Evolutionary conservation across 2,329 filamentous ascomycete genomes (phyloP).

Genomic region (Microsporum ferrugineum): DNA sequence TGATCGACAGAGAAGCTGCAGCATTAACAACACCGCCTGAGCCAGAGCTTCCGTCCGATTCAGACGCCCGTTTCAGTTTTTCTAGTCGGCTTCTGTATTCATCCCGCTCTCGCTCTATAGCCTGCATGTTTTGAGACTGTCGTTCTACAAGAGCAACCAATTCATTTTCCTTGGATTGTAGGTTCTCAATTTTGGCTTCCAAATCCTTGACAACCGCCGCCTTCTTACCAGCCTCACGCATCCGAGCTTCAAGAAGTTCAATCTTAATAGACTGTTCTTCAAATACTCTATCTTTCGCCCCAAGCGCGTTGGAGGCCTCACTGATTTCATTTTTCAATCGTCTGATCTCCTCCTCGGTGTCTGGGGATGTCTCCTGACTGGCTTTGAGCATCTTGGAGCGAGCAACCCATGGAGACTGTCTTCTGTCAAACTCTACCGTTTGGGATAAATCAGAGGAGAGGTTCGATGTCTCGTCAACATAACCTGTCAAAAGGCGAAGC

Average conservation of each 20-base stretch:
- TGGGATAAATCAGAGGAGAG: slow-evolving; percentile 60
- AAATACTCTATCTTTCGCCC: slow-evolving; percentile 66
- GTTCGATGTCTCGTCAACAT: slow-evolving; percentile 58
- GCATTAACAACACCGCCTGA: slow-evolving; percentile 29
- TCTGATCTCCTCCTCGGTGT: slow-evolving; percentile 74
- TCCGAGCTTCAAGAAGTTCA: slow-evolving; percentile 77
- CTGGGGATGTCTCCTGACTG: slow-evolving; percentile 68
- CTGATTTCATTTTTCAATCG: slow-evolving; percentile 68
- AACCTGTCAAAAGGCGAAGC: slow-evolving; percentile 52
- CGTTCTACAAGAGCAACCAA: slow-evolving; percentile 24
- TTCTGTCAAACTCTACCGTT: slow-evolving; percentile 67
- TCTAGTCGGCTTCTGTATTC: slow-evolving; percentile 34
- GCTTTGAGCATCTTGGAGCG: slow-evolving; percentile 70
- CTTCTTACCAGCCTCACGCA: slow-evolving; percentile 72
- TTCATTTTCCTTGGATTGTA: slow-evolving; percentile 26
- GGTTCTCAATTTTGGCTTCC: slow-evolving; percentile 31
- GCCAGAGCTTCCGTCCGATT: slow-evolving; percentile 27
- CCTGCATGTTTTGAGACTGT: slow-evolving; percentile 29
- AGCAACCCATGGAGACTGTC: slow-evolving; percentile 67
- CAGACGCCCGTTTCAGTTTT: slow-evolving; percentile 31
- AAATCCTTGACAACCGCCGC: slow-evolving; percentile 42
- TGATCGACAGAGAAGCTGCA: slow-evolving; percentile 30
- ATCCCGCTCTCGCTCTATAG: slow-evolving; percentile 30
- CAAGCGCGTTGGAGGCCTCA: slow-evolving; percentile 60
- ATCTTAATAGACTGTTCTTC: slow-evolving; percentile 85